A percentile compares a stretch with the other conserved stretches of the same genome.
Conservation (phyloP, 1,284 basidiomycete genomes). For the Puccinia polysora region DNA sequence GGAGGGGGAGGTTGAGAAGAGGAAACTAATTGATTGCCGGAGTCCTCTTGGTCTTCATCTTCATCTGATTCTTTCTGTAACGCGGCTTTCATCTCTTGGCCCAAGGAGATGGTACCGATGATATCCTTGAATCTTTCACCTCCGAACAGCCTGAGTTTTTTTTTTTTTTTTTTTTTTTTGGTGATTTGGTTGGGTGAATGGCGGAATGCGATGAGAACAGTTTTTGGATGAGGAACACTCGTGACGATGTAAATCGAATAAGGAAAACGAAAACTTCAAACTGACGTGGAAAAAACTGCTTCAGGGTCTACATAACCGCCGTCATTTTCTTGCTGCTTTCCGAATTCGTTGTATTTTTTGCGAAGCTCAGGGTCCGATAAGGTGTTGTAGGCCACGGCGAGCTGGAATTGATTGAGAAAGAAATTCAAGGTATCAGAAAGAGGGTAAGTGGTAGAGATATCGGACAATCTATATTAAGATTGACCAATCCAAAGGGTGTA, state of each 20-base stretch:
- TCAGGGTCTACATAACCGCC: conserved; percentile 63
- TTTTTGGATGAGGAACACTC: too few species aligned
- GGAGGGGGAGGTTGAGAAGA: conserved; percentile 7
- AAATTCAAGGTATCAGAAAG: not conserved
- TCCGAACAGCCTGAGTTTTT: conserved; percentile 85
- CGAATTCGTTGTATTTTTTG: conserved; percentile 84
- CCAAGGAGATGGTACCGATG: conserved; percentile 57
- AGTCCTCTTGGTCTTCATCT: conserved; percentile 58
- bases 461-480: conserved; percentile 4
- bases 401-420: not conserved
- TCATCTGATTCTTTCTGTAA: conserved; percentile 84
- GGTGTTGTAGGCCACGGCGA: conserved; percentile 60
- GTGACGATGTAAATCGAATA: too few species aligned
- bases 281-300: conserved; percentile 66
- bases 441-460: conserved; percentile 1
- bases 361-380: conserved; percentile 79
- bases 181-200: too few species aligned
- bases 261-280: conserved; percentile 31
- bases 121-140: conserved; percentile 57
- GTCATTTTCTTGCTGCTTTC: conserved; percentile 52
- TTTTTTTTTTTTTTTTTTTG: too few species aligned
- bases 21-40: conserved; percentile 27
- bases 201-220: too few species aligned
- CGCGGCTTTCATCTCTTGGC: conserved; percentile 92
- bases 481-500: not conserved